Base-by-base conservation (phyloP, 192 early-diverging fungal species). In the Gryganskiella cystojenkinii region DNA sequence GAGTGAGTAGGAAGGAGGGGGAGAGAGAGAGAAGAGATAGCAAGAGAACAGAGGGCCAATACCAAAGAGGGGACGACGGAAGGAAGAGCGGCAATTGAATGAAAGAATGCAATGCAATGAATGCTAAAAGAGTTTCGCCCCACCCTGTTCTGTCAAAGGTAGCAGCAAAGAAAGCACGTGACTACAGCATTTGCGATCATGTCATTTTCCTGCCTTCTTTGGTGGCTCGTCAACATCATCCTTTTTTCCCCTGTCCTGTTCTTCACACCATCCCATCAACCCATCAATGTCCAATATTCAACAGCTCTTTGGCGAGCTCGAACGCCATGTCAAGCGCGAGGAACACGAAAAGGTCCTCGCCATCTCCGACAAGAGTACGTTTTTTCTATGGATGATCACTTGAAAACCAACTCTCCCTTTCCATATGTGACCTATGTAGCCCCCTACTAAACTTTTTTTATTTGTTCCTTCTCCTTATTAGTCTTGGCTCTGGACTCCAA, bases 251-350 rank as follows among this genome's bases (percentile, higher is more conserved):
- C 22, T 50, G 8, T 24, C 22, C 22, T 19, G 4, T 50, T 24
- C 47, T n/a, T n/a, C 19, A 50, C 15, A 28, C 30, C 52, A 30
- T 28, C 25, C 7, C 27, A 17, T 30, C 52, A 57, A 45, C 33
- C 42, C 11, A 10, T 19, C 19, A 17, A 73, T 76, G 60, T 47
- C 68, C 52, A 62, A 46, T 46, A 76, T 76, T 33, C 69, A 74
- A 44, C 81, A 85, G 49, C 80, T 88, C 49, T 88, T 88, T 80
- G 73, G 71, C 46, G 86, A 88, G 56, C 75, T 87, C 25, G 86
- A 88, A 56, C 70, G 82, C 27, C 68, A 71, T 46, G 58, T 82
- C 58, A 80, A 72, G 44, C 81, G 84, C 56, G 83, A 68, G 46
- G 86, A 90, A 30, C 82, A 90, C 66, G 83, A 85, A 24, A 86